phyloP scores from a whole-genome alignment of 306 rosid genomes.

The Vigna trinervia region DNA sequence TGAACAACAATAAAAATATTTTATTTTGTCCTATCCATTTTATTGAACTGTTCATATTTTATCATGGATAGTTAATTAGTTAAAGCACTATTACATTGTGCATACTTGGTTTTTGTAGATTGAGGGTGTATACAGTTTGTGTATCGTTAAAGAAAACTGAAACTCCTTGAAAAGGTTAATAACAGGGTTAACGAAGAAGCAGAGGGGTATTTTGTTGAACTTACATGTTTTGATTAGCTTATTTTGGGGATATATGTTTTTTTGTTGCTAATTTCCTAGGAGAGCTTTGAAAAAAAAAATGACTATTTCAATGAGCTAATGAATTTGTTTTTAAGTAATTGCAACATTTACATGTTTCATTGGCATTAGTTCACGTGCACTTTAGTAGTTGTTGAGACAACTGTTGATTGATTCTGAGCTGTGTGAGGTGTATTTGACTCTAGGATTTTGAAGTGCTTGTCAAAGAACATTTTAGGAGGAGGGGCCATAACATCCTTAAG shows the following conservation, averaged over 20 bases:
- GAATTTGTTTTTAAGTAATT: conserved; percentile 14
- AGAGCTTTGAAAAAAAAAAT: not conserved
- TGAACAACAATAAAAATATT: conserved; percentile 21
- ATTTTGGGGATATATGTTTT: not conserved
- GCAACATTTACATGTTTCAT: not conserved
- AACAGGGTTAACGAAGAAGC: not conserved
- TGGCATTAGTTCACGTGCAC: conserved; percentile 10
- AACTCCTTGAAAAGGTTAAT: conserved; percentile 1
- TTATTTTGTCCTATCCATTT: not conserved
- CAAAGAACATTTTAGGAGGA: conserved; percentile 83
- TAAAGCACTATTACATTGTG: conserved; percentile 12
- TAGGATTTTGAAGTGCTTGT: conserved; percentile 88
- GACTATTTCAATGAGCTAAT: not conserved
- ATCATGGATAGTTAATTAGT: conserved; percentile 22
- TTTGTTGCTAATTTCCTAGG: not conserved
- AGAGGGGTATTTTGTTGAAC: not conserved
- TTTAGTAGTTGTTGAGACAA: not conserved
- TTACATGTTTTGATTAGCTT: not conserved
- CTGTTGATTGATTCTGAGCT: conserved; percentile 26
- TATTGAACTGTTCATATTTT: conserved; percentile 5
- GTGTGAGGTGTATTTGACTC: conserved; percentile 38
- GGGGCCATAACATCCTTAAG: conserved; percentile 89
- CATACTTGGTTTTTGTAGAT: not conserved
- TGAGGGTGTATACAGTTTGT: not conserved
- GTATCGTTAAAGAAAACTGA: conserved; percentile 4